Evolutionary conservation across 257 asterid species (phyloP), one percentile per base, ranked within the genome.

Genomic region (Coffea eugenioides): DNA sequence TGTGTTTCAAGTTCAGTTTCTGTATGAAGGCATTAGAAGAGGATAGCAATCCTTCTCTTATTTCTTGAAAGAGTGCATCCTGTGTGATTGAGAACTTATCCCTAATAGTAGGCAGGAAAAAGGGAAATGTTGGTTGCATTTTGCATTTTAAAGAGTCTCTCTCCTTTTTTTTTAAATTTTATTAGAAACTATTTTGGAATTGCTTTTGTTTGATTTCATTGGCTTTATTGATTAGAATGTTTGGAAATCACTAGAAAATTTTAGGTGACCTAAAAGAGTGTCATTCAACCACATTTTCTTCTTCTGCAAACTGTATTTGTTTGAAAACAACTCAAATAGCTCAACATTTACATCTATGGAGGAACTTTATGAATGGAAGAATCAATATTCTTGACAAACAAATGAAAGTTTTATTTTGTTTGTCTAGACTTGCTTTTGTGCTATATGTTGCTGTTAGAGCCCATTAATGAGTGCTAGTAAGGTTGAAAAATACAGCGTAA

Each of bases 181-280:
- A 62, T 13, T 8, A 62, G 27, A 23, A 62, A 62, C 14, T 62
- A 62, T 25, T 3, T 36, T 62, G n/a, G 39, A 62, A n/a, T 8
- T 62, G 69, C 69, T 62, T n/a, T 62, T n/a, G 69, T 62, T 61
- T 62, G 69, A 9, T n/a, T n/a, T 62, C 69, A 9, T 62, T n/a
- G 36, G 68, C 68, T 62, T n/a, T 62, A 23, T n/a, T 62, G 25
- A n/a, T 2, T 11, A 23, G 1, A 2, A n/a, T n/a, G n/a, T 5
- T 62, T n/a, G 9, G 21, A 20, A 18, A 10, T 62, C 10, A 39
- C 43, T 39, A 2, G 7, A 57, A 61, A 62, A n/a, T 23, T 23
- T 62, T 13, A n/a, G 68, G 68, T n/a, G 11, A 61, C 4, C n/a
- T 6, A 61, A 61, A 23, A 39, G 6, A n/a, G 13, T 62, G 14